Percentiles rank a stretch among this genome's conserved stretches.
These are phyloP conservation scores for Periconia sp. DNA, from an alignment of 2,329 filamentous ascomycete species.

Conservation along the genomic window DNA sequence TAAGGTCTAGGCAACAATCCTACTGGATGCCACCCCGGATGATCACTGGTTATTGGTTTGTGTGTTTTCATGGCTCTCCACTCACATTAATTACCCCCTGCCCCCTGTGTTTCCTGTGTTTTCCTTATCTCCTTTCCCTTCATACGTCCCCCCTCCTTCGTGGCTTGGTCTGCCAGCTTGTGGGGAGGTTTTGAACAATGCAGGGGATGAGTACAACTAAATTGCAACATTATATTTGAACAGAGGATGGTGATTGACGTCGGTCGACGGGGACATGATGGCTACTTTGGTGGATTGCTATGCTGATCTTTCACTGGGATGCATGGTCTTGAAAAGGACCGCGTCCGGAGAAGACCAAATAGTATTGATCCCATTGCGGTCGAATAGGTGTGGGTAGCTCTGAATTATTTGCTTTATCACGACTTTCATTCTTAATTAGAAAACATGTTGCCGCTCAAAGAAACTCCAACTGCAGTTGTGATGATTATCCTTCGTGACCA, in stretches of 20 bases:
- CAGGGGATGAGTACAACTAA: conserved; percentile 46
- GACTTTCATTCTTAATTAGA: conserved; percentile 20
- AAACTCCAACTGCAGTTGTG: too few relatives aligned
- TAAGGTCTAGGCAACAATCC: conserved; percentile 32
- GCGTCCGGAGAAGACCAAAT: conserved; percentile 37
- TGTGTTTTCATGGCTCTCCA: conserved; percentile 31
- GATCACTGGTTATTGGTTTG: conserved; percentile 39
- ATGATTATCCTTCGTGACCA: too few relatives aligned
- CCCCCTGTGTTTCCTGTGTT: conserved; percentile 32
- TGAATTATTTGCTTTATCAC: conserved; percentile 15
- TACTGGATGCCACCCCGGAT: conserved; percentile 30
- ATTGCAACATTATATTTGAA: conserved; percentile 36
- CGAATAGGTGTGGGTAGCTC: background rate
- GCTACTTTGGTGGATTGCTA: too few relatives aligned
- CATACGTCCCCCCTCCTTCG: conserved; percentile 42
- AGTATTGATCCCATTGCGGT: conserved; percentile 32
- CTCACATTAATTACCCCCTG: conserved; percentile 40
- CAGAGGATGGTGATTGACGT: conserved; percentile 30
- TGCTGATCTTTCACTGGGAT: too few relatives aligned
- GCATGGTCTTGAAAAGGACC: conserved; percentile 21
- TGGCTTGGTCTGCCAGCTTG: conserved; percentile 49
- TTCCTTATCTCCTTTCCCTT: conserved; percentile 35
- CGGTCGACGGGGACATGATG: conserved; percentile 1
- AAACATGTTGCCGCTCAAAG: too few relatives aligned
- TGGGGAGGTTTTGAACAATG: conserved; percentile 46